Conservation (phyloP, 257 asterid genomes). For the Jaltomata sinuosa region DNA sequence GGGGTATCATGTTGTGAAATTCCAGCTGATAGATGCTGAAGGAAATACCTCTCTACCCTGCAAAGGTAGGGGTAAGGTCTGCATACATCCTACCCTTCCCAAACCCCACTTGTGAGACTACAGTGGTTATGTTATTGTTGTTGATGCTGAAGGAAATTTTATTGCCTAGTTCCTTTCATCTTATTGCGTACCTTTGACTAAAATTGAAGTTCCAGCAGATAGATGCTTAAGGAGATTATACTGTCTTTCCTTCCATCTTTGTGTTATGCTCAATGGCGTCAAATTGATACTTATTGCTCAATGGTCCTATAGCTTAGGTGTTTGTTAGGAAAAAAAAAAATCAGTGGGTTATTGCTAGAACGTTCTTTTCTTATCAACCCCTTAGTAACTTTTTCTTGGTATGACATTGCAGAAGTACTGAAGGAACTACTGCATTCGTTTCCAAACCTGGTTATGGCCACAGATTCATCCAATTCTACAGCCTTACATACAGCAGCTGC, state of each 20-base stretch:
- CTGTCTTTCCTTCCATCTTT: background rate
- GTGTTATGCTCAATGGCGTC: background rate
- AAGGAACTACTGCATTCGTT: slow-evolving; percentile 53
- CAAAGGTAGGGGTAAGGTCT: too few species aligned
- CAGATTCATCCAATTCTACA: slow-evolving; percentile 74
- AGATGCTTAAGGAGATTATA: background rate
- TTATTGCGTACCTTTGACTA: background rate
- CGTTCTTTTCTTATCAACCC: background rate
- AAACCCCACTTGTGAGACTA: too few species aligned
- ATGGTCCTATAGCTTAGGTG: background rate
- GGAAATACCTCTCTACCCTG: too few species aligned
- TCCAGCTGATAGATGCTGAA: background rate
- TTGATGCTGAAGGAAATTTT: background rate
- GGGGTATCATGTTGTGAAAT: background rate
- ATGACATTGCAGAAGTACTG: slow-evolving; percentile 57
- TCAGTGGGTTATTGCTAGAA: background rate
- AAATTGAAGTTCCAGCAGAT: background rate
- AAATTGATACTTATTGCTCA: background rate
- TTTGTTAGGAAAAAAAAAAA: background rate
- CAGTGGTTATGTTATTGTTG: too few species aligned
- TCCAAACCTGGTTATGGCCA: slow-evolving; percentile 83
- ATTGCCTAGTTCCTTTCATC: background rate
- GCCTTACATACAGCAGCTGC: slow-evolving; percentile 97
- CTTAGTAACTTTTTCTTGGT: background rate
- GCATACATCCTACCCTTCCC: too few species aligned